Base-by-base conservation (phyloP, 2,329 filamentous ascomycete genomes). In the Tothia fuscella region DNA sequence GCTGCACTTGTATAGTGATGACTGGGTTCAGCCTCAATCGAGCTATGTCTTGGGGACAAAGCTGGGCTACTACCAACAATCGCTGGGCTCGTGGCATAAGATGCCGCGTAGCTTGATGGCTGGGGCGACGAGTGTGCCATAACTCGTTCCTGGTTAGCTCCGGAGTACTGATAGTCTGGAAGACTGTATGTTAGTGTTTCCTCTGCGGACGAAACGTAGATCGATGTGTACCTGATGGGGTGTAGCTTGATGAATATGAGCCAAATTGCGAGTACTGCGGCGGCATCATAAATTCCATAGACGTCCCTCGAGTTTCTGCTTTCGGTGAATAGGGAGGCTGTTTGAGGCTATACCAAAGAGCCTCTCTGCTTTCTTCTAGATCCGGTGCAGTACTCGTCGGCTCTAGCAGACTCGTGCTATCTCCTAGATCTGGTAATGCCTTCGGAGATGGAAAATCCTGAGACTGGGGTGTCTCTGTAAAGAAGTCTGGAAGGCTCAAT, bases 251-350 rank as follows among this genome's bases (percentile, higher is more conserved):
- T 29, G 54, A 54, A 44, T 58, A 61, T 29, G 60, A 53, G 44
- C 56, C 54, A 49, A 59, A 53, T 24, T 46, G 45, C 46, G 53
- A 54, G 50, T 61, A 61, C 44, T 59, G 60, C 45, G 57, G 53
- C 50, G 60, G 55, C 47, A 61, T 60, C 54, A 60, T 59, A 46
- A 55, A 61, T 41, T 54, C 58, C 50, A 61, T 51, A 45, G 56
- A 57, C 56, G 59, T 63, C n/a, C n/a, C n/a, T n/a, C n/a, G n/a
- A n/a, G n/a, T n/a, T n/a, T n/a, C n/a, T n/a, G n/a, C n/a, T n/a
- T n/a, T n/a, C n/a, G n/a, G n/a, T n/a, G n/a, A n/a, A n/a, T n/a
- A n/a, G n/a, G n/a, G n/a, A n/a, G n/a, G n/a, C n/a, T n/a, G n/a
- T n/a, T n/a, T n/a, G n/a, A n/a, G n/a, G n/a, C n/a, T n/a, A 25